Base-by-base conservation (phyloP, 192 early-diverging fungal genomes). In the Obelidium mucronatum region DNA sequence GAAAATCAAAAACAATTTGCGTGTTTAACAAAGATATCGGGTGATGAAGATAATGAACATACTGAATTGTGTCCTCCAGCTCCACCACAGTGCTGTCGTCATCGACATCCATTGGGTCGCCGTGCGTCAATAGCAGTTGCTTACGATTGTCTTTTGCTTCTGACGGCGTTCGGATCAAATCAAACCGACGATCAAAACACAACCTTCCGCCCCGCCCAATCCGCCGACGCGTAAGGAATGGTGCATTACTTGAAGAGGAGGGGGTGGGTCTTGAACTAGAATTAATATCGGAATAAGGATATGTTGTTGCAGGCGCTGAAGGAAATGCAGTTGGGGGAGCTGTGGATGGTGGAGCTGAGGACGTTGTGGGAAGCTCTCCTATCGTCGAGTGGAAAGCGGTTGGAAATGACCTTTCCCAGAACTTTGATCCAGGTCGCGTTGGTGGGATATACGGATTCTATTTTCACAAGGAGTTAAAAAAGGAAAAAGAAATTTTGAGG, bases 151-250 rank as follows among this genome's bases (percentile, higher is more conserved):
- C n/a, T 17, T 35, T 58, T 33, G 54, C 69, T 68, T 37, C 62
- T 8, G 30, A 6, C 28, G 66, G 26, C 11, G 73, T 1, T 15
- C n/a, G 56, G n/a, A 68, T 40, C 17, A 65, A 63, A 72, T 64
- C 63, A 15, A 81, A 58, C 52, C 86, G 85, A 26, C 94, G 88
- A 81, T 95, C 94, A 36, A 94, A 84, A 52, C 90, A 83, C 11
- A 91, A 81, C 36, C 94, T 83, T n/a, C 94, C 94, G 30, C 93
- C 92, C 60, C 94, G 86, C 13, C 94, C 94, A 33, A 94, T 61
- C 28, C 94, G 83, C 69, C 51, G 39, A 42, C 76, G 58, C 56
- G 31, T 35, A 51, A 64, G 44, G 39, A 60, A 64, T 65, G 76
- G 52, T 65, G n/a, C n/a, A n/a, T n/a, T n/a, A 19, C 34, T 34